A percentile compares a stretch with the other conserved stretches of the same genome.
Conservation (phyloP, 1,139 yeast genomes). For the Magnusiomyces tetraspermus region DNA sequence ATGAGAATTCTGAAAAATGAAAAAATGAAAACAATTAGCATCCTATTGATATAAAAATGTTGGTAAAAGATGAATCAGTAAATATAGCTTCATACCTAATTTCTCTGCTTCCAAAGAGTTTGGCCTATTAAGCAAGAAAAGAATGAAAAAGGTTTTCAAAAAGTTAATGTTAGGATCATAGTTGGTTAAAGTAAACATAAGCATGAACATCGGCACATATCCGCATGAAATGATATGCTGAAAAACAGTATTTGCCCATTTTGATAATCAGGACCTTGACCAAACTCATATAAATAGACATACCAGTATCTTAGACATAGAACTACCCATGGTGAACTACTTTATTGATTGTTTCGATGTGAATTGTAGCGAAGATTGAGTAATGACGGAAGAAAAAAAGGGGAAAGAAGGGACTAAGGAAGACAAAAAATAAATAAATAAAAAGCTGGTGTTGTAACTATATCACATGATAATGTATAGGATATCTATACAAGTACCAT, state of each 20-base stretch:
- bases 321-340: constrained; percentile 37
- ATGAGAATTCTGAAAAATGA: constrained; percentile 49
- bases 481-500: no score
- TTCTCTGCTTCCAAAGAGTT: constrained; percentile 41
- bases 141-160: not conserved
- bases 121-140: constrained; percentile 27
- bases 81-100: constrained; percentile 21
- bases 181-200: no score
- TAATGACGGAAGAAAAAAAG: not conserved
- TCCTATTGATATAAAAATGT: not conserved
- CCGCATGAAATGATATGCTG: no score
- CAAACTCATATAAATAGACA: constrained; percentile 17
- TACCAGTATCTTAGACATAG: constrained; percentile 40
- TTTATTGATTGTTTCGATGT: no score
- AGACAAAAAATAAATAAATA: no score
- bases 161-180: no score
- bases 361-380: not conserved
- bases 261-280: no score
- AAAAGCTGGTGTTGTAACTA: no score
- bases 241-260: no score
- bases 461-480: no score
- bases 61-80: constrained; percentile 22
- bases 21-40: not conserved
- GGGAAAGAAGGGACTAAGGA: not conserved
- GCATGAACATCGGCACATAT: no score